Base-by-base conservation (phyloP, 148 eudicot genomes). In the Fallopia convolvulus region DNA sequence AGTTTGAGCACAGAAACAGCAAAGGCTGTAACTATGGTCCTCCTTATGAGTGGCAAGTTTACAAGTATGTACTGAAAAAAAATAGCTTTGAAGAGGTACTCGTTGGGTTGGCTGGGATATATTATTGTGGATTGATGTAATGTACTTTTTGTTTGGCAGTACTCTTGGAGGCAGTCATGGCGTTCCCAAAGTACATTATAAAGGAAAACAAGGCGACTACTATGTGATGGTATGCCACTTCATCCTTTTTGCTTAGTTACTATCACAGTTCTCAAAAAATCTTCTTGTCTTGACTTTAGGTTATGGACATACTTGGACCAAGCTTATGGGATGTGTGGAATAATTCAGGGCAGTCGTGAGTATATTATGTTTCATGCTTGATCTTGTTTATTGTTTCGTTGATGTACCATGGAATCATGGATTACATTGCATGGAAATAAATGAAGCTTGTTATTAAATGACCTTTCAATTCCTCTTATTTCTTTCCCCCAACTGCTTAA, bases 261-360 rank as follows among this genome's bases (percentile, higher is more conserved):
- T 21, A 20, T 33, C 5, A 77, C 74, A 76, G 49, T 46, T 70
- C 4, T 79, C 26, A 77, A 10, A 77, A 10, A 76, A 74, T 75
- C 42, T 76, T 44, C 23, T 70, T 18, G 36, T 17, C 48, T 72
- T 47, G 3, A 83, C 58, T 85, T 74, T 76, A 93, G 97, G 97
- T 93, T 52, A 93, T 93, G 97, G 97, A 91, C 90, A 90, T 93
- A 89, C 90, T 93, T 56, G 97, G 97, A 76, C 97, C 97, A 60
- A 93, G 97, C 81, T 88, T 93, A 78, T 93, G 97, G 97, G 97
- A 93, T 89, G 93, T 93, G 7, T 93, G 97, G 97, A 93, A 93
- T 86, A 76, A 91, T 75, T 93, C 95, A 13, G 97, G 92, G 39
- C 97, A 93, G 70, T 76, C 95, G 97, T 93, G 78, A 91, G 97